A percentile compares a stretch with the other conserved stretches of the same genome.
These are phyloP conservation scores for Phanerodontia chrysosporium DNA, from an alignment of 768 basidiomycete genomes.

Conservation along the genomic window DNA sequence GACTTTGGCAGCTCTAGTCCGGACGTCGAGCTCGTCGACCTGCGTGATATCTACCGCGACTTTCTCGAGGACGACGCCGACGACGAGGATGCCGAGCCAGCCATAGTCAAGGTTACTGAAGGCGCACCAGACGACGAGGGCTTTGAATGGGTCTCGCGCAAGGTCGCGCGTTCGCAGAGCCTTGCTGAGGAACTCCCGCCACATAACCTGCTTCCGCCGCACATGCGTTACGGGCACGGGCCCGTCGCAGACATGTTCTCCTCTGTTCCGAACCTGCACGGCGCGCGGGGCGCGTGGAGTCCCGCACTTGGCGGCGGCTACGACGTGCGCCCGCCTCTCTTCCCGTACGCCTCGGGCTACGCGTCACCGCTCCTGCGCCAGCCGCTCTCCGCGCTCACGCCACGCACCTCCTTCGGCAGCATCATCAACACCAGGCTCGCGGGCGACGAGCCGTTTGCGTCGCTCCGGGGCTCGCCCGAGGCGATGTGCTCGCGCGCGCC, in stretches of 20 bases:
- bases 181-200: conserved; percentile 48
- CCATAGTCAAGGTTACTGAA: conserved; percentile 16
- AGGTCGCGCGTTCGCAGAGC: conserved; percentile 48
- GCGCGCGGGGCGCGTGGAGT: conserved; percentile 39
- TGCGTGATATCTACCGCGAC: conserved; percentile 91
- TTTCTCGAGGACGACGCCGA: conserved; percentile 79
- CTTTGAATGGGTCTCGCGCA: conserved; percentile 78
- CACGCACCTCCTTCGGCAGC: conserved; percentile 3
- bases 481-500: not conserved
- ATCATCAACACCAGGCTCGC: not conserved
- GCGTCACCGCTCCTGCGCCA: conserved; percentile 20
- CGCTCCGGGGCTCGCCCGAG: not conserved
- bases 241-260: conserved; percentile 54
- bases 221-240: conserved; percentile 61
- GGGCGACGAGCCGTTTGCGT: not conserved
- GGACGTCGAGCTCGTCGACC: conserved; percentile 85
- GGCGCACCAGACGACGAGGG: conserved; percentile 56
- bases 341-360: conserved; percentile 23
- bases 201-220: conserved; percentile 70
- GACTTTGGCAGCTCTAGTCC: conserved; percentile 84
- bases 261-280: conserved; percentile 45
- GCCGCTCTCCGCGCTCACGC: conserved; percentile 6
- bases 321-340: conserved; percentile 24
- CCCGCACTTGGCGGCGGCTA: conserved; percentile 16
- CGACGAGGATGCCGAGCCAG: conserved; percentile 32